Base-by-base conservation (phyloP, 108 stramenopile genomes). In the Skeletonema marinoi region DNA sequence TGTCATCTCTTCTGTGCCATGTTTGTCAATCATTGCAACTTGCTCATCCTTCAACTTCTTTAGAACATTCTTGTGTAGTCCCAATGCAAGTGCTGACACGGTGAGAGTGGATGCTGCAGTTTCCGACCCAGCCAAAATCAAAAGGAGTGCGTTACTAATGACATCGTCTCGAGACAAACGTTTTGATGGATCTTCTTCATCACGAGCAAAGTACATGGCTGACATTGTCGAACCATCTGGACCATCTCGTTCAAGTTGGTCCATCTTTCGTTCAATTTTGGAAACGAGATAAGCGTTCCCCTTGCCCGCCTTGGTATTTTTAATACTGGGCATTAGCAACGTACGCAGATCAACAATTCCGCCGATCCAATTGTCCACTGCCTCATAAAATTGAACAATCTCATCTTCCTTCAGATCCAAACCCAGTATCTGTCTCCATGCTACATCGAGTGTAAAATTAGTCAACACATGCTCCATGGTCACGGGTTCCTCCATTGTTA, bases 11-110 rank as follows among this genome's bases (percentile, higher is more conserved):
- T 73, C 58, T 13, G 65, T 48, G 36, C 80, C 81, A 62, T 75
- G 65, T 32, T 71, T 68, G 16, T 25, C 17, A n/a, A 75, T 68
- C 78, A 82, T 42, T 12, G 74, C 73, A 14, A 58, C 38, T 61
- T 87, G 88, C 67, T 89, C 86, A n/a, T 81, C 72, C 29, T 73
- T 78, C 42, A 89, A n/a, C 62, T 84, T 83, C 30, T 77, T 21
- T 42, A 82, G 83, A n/a, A 73, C 70, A 56, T 78, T 71, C 30
- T 85, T 86, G 51, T 85, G 69, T 4, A 88, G 67, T 14, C 82
- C 85, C 19, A 88, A 65, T 6, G 82, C 75, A 29, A 86, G 70
- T 62, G 80, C 61, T 0, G 79, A 61, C 21, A 69, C 68, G 4
- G 87, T 84, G 44, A 86, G 60, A 32, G 85, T 86, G 41, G 65